Evolutionary conservation across 805 yeast genomes (phyloP).

Genomic region (Saccharomyces kudriavzevii): DNA sequence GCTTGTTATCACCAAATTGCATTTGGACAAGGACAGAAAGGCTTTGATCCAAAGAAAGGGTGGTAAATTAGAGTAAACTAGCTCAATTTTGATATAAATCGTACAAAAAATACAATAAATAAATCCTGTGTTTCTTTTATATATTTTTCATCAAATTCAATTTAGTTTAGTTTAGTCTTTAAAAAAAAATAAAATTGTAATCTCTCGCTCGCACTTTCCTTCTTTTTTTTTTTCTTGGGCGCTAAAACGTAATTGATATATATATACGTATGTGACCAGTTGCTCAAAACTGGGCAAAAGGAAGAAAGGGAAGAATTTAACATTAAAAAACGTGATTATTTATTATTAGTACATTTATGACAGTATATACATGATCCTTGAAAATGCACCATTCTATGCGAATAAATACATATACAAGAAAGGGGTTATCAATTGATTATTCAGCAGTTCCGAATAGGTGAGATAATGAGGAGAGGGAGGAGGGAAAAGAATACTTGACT

Average conservation of each 20-base stretch:
- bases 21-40: slow-evolving; percentile 98
- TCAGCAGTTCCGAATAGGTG: too few species aligned
- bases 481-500: neutral
- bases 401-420: neutral
- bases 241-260: neutral
- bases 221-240: too few species aligned
- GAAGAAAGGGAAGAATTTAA: neutral
- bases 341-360: neutral
- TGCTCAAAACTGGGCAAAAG: neutral
- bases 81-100: neutral
- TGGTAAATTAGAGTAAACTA: slow-evolving; percentile 80
- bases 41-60: slow-evolving; percentile 95
- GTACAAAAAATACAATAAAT: neutral
- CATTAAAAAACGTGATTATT: neutral
- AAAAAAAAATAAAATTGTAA: neutral
- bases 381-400: neutral
- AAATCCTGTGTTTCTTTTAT: neutral
- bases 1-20: slow-evolving; percentile 95
- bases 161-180: neutral
- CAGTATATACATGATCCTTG: neutral
- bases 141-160: neutral
- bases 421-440: too few species aligned
- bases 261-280: neutral
- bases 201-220: neutral
- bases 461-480: too few species aligned